phyloP scores from a whole-genome alignment of 169 alveolate species.

The Plasmodium malariae region DNA sequence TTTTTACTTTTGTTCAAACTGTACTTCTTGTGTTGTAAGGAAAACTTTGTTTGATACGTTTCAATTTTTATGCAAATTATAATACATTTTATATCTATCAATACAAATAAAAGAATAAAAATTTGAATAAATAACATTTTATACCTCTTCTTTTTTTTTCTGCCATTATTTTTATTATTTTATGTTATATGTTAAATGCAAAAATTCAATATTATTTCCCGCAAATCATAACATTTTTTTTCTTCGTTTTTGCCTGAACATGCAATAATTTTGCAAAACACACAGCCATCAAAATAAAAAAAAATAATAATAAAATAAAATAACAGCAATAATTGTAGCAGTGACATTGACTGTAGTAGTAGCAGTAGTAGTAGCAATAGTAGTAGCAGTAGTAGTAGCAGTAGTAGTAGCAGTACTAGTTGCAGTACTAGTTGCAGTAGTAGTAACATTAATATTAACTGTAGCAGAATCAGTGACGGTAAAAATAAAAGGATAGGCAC shows the following conservation, averaged over 20 bases:
- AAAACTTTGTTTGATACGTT: neutral
- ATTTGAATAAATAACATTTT: slow-evolving; percentile 46
- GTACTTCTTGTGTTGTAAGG: slow-evolving; percentile 11
- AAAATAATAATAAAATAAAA: too few relatives aligned
- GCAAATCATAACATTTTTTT: neutral
- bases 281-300: neutral
- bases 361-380: too few relatives aligned
- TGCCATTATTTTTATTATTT: slow-evolving; percentile 21
- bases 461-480: too few relatives aligned
- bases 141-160: slow-evolving; percentile 1
- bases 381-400: too few relatives aligned
- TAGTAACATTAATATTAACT: too few relatives aligned
- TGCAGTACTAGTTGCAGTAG: too few relatives aligned
- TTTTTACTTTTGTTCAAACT: neutral
- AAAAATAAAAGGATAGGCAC: too few relatives aligned
- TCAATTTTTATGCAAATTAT: slow-evolving; percentile 24
- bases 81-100: slow-evolving; percentile 19
- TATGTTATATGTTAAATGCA: neutral
- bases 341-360: too few relatives aligned
- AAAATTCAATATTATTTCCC: neutral
- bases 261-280: neutral
- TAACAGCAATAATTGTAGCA: neutral
- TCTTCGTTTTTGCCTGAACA: neutral
- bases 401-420: too few relatives aligned
- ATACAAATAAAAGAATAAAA: slow-evolving; percentile 21